A percentile compares a stretch with the other conserved stretches of the same genome.
Conservation (phyloP, 2,329 filamentous ascomycete species). For the Berkeleyomyces rouxiae region DNA sequence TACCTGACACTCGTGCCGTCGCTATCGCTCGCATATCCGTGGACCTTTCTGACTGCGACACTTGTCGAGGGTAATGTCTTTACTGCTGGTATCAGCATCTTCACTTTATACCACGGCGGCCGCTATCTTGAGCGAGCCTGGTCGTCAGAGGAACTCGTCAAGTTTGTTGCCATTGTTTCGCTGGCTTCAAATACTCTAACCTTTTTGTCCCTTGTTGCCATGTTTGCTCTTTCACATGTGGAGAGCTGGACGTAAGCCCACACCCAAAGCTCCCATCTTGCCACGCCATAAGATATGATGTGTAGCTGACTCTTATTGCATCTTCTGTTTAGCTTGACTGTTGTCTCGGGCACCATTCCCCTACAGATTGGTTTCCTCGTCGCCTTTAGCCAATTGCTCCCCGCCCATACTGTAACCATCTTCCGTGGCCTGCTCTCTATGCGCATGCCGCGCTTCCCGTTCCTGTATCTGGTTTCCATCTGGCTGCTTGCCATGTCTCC, state of each 20-base stretch:
- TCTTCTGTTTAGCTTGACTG: constrained; percentile 43
- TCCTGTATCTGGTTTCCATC: constrained; percentile 60
- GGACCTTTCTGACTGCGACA: constrained; percentile 75
- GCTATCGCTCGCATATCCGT: constrained; percentile 72
- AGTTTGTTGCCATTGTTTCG: constrained; percentile 64
- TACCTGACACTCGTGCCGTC: constrained; percentile 80
- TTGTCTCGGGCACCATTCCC: constrained; percentile 75
- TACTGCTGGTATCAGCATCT: constrained; percentile 58
- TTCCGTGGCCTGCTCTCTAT: constrained; percentile 79
- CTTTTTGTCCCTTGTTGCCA: constrained; percentile 56
- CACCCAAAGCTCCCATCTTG: not conserved
- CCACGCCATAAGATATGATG: not conserved
- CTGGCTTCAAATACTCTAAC: constrained; percentile 66
- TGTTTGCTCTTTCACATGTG: constrained; percentile 52
- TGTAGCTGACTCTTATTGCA: constrained; percentile 14
- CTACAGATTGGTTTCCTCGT: constrained; percentile 89
- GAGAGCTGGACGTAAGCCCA: constrained; percentile 49
- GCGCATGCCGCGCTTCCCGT: constrained; percentile 55
- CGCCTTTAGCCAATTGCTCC: constrained; percentile 92
- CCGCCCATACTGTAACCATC: constrained; percentile 89
- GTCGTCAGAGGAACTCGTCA: constrained; percentile 81
- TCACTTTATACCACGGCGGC: constrained; percentile 79
- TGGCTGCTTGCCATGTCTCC: constrained; percentile 45
- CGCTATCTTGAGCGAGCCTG: constrained; percentile 91
- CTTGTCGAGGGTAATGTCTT: constrained; percentile 89